Evolutionary conservation across 2,329 filamentous ascomycete species (phyloP).

Genomic region (Chaetomiaceae sp.): DNA sequence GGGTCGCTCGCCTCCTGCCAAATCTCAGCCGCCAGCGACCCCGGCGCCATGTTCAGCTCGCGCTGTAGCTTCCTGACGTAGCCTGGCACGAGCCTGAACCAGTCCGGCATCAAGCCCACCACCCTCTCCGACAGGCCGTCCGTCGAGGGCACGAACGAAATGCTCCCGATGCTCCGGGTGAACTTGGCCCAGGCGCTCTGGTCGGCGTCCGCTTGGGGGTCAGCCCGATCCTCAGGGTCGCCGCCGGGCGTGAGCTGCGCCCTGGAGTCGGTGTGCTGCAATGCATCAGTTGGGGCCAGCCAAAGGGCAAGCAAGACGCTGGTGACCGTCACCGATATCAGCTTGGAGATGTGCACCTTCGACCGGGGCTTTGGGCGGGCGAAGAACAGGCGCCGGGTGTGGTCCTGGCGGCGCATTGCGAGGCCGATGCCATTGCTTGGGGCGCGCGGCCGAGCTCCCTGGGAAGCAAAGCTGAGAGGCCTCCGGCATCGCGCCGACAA

Average conservation of each 20-base stretch:
- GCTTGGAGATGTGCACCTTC: constrained; percentile 22
- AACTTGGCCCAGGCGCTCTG: constrained; percentile 43
- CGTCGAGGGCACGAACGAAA: constrained; percentile 49
- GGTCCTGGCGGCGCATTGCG: neutral
- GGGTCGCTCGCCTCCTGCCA: constrained; percentile 88
- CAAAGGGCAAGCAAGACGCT: constrained; percentile 34
- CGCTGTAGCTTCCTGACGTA: constrained; percentile 77
- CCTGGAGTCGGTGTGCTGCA: constrained; percentile 20
- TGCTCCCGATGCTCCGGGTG: constrained; percentile 41
- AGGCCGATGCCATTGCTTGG: neutral
- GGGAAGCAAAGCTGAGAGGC: neutral
- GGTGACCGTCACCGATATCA: constrained; percentile 28
- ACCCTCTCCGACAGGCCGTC: constrained; percentile 53
- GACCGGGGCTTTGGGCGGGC: constrained; percentile 10
- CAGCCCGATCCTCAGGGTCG: constrained; percentile 17
- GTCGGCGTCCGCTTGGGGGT: constrained; percentile 13
- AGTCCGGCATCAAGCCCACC: constrained; percentile 69
- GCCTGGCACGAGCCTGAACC: constrained; percentile 69
- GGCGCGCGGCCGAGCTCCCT: neutral
- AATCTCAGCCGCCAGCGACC: constrained; percentile 85
- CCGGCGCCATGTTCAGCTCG: constrained; percentile 80
- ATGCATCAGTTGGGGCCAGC: constrained; percentile 35
- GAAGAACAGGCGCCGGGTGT: constrained; percentile 16
- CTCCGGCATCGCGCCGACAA: neutral
- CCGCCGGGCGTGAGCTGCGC: neutral